A percentile compares a stretch with the other conserved stretches of the same genome.
These are phyloP conservation scores for Spathaspora passalidarum DNA, from an alignment of 805 yeast genomes.

Conservation along the genomic window DNA sequence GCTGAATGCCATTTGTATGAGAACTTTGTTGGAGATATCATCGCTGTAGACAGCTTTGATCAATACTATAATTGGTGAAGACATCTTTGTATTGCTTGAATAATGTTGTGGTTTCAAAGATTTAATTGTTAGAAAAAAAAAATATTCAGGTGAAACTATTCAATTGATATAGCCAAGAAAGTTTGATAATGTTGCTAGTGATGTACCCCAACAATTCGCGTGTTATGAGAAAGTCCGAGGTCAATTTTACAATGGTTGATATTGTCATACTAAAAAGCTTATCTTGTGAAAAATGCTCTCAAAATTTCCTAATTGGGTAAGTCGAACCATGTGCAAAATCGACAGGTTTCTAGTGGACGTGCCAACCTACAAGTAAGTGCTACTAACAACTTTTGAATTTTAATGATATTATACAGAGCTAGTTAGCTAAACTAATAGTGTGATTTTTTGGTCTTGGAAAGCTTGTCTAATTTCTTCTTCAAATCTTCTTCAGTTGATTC, in stretches of 20 bases:
- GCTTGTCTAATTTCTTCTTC: conserved; percentile 58
- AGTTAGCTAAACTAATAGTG: background rate
- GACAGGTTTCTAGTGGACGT: background rate
- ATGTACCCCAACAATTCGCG: no score
- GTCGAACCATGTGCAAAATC: background rate
- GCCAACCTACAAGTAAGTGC: background rate
- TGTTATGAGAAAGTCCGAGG: no score
- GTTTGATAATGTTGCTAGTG: no score
- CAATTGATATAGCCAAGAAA: no score
- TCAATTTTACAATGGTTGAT: background rate
- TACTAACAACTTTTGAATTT: background rate
- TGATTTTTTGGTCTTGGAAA: conserved; percentile 17
- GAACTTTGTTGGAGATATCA: conserved; percentile 36
- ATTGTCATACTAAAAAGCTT: no score
- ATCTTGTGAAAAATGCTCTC: background rate
- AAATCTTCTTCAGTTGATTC: conserved; percentile 69
- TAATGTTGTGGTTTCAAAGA: no score
- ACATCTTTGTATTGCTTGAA: conserved; percentile 16
- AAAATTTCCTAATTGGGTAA: background rate
- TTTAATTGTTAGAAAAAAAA: no score
- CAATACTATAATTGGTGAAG: conserved; percentile 25
- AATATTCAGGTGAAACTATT: no score
- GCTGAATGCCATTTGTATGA: conserved; percentile 34
- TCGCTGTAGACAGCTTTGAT: conserved; percentile 37
- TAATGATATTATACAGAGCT: background rate